Percentiles rank a stretch among this genome's conserved stretches.
phyloP scores from a whole-genome alignment of 1,284 basidiomycete species.

The Fistulinella cinereoalba region DNA sequence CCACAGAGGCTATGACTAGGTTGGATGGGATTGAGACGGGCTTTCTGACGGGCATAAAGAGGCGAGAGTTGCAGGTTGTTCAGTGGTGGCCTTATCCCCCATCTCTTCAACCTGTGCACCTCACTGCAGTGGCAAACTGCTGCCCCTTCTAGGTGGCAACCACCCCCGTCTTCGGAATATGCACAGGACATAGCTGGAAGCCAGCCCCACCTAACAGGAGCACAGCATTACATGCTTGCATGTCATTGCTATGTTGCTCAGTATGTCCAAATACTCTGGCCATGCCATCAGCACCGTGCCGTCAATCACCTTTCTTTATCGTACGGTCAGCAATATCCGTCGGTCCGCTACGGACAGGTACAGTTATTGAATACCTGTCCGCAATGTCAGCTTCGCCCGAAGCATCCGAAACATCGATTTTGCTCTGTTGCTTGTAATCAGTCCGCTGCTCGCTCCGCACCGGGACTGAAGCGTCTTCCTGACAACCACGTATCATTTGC shows the following conservation, averaged over 20 bases:
- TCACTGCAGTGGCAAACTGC: background rate
- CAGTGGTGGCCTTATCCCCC: too few species aligned
- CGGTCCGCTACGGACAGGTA: background rate
- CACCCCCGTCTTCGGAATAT: background rate
- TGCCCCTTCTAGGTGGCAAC: background rate
- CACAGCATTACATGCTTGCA: background rate
- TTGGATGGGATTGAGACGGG: too few species aligned
- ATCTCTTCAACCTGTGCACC: background rate
- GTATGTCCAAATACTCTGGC: background rate
- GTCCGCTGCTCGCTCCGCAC: slow-evolving; percentile 16
- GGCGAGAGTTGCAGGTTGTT: too few species aligned
- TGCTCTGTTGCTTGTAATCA: slow-evolving; percentile 17
- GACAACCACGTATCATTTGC: slow-evolving; percentile 9
- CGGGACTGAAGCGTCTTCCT: slow-evolving; percentile 13
- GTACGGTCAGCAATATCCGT: background rate
- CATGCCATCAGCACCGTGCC: background rate
- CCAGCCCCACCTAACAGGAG: background rate
- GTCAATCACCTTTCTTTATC: background rate
- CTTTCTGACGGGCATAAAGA: too few species aligned
- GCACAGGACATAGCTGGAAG: background rate
- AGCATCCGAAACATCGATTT: slow-evolving; percentile 18
- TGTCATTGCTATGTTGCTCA: background rate
- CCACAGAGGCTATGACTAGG: too few species aligned
- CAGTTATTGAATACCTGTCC: slow-evolving; percentile 11
- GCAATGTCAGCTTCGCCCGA: slow-evolving; percentile 16